Evolutionary conservation across 495 filamentous ascomycete genomes (phyloP), one percentile per base, ranked within the genome.

Genomic region (Xylaria telfairii): DNA sequence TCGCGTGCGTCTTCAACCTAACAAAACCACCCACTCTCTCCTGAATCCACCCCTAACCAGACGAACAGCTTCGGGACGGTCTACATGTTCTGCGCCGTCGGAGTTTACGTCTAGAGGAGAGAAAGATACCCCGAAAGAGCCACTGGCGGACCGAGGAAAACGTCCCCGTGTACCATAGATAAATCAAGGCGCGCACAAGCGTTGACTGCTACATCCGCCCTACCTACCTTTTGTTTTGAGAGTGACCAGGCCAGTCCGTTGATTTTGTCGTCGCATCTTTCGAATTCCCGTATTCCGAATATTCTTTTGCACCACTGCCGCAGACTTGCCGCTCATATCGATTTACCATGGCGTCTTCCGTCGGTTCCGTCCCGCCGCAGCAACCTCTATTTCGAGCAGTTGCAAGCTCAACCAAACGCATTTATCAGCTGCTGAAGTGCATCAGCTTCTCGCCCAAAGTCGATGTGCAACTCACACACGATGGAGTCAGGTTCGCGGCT

Each of bases 51-150:
- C 15, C 54, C 74, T 77, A 72, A 67, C 70, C 17, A 49, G 53
- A 75, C 78, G 71, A 81, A 4, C 78, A 99, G 96, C 51, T 94
- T 98, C 80, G 96, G 96, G 72, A 92, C 95, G 56, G 94, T 98
- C 26, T 97, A 93, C 86, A 95, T 97, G 90, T 98, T 99, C 79
- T 99, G 96, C 82, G 96, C 94, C 28, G 96, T 94, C 79, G 96
- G 96, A 77, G 96, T 99, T 78, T 99, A 99, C 90, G 96, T 99
- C 82, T 99, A 90, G 78, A 76, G 42, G 41, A 42, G 61, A 39
- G 4, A 47, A 83, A 83, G 81, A 82, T 82, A 84, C 80, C 80
- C 83, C 68, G 69, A 72, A 62, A 71, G 74, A 73, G 70, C 74
- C 68, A 39, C 69, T 67, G 71, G 75, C 63, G 75, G 70, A 72